phyloP scores from a whole-genome alignment of 768 basidiomycete genomes.

The Clitopilus hobsonii region DNA sequence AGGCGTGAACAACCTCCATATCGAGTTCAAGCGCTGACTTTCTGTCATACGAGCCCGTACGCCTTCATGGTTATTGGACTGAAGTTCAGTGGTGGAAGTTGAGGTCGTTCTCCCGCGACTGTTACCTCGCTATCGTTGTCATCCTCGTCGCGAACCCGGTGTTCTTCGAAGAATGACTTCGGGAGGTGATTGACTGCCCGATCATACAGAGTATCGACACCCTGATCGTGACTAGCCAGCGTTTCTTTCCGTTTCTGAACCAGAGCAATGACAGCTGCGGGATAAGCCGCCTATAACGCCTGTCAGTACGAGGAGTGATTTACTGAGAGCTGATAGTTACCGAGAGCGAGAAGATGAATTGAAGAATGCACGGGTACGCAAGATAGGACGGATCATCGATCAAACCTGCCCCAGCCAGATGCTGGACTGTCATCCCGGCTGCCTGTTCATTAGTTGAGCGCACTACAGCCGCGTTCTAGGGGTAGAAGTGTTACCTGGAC shows the following conservation, averaged over 20 bases:
- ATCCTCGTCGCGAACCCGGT: background rate
- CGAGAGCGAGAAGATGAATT: background rate
- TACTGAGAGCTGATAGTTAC: background rate
- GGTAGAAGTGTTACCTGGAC: background rate
- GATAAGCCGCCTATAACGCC: background rate
- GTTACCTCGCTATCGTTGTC: background rate
- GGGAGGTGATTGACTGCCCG: background rate
- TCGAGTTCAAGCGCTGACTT: too few relatives aligned
- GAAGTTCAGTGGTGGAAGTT: background rate
- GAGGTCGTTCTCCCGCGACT: background rate
- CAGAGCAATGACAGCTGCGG: background rate
- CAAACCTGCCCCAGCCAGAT: background rate
- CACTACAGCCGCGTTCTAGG: background rate
- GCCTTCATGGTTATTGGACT: too few relatives aligned
- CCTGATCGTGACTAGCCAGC: background rate
- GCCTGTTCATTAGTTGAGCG: background rate
- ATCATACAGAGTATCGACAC: background rate
- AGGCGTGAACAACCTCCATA: too few relatives aligned
- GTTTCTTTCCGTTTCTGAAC: background rate
- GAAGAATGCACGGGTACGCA: background rate
- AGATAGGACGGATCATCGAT: background rate
- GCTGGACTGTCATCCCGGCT: background rate
- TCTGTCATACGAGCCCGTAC: too few relatives aligned
- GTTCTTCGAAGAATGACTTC: background rate
- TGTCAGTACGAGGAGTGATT: background rate